Evolutionary conservation across 441 rosid genomes (phyloP).

Genomic region (Sinapis alba): DNA sequence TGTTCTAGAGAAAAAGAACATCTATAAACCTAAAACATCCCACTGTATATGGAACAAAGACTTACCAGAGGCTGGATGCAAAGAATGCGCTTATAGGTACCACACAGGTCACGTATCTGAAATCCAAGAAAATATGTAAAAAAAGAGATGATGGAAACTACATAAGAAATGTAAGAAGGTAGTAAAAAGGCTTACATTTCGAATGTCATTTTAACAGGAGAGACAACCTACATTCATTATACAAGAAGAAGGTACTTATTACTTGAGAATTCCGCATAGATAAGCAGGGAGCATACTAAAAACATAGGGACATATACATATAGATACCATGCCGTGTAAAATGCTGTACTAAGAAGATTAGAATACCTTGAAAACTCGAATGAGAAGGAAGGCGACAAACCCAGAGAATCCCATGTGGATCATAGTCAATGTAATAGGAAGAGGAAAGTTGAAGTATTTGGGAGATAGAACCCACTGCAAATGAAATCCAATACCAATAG

Average conservation of each 20-base stretch:
- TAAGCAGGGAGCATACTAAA: too few relatives aligned
- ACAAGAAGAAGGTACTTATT: slow-evolving; percentile 1
- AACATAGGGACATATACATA: too few relatives aligned
- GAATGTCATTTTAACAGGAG: slow-evolving; percentile 96
- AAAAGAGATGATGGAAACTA: slow-evolving; percentile 1
- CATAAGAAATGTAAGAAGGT: not conserved
- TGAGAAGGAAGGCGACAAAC: slow-evolving; percentile 72
- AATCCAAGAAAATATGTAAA: slow-evolving; percentile 13
- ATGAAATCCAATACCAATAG: slow-evolving; percentile 15
- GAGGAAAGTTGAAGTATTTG: slow-evolving; percentile 85
- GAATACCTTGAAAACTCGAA: slow-evolving; percentile 89
- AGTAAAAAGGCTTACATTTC: slow-evolving; percentile 64
- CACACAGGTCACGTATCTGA: slow-evolving; percentile 95
- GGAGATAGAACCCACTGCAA: slow-evolving; percentile 98
- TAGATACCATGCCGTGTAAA: not conserved
- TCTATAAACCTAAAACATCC: not conserved
- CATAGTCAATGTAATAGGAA: slow-evolving; percentile 93
- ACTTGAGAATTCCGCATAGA: too few relatives aligned
- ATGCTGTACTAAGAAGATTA: not conserved
- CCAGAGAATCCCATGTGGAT: slow-evolving; percentile 96
- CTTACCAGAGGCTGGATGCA: slow-evolving; percentile 98
- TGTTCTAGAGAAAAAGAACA: not conserved
- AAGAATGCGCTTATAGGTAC: slow-evolving; percentile 97
- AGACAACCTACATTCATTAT: slow-evolving; percentile 66
- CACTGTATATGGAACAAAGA: slow-evolving; percentile 15